A percentile compares a stretch with the other conserved stretches of the same genome.
These are phyloP conservation scores for Mallotus nudiflorus DNA, from an alignment of 345 rosid genomes.

Conservation along the genomic window DNA sequence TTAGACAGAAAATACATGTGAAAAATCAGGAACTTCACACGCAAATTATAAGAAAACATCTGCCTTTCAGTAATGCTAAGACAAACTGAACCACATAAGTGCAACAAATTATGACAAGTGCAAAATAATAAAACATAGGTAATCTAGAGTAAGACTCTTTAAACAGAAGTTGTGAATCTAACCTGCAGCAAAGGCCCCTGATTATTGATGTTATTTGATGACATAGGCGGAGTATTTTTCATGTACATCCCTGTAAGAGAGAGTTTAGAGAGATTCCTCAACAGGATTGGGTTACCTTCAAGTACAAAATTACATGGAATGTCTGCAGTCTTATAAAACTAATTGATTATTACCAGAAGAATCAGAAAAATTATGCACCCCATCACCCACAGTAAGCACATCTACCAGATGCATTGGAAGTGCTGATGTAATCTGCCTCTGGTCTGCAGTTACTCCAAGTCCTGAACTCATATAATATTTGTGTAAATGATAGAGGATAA, in stretches of 20 bases:
- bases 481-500: not conserved
- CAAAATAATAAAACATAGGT: not conserved
- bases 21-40: not conserved
- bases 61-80: not conserved
- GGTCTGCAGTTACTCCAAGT: conserved; percentile 70
- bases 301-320: not conserved
- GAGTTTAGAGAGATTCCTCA: conserved; percentile 2
- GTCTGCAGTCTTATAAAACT: not conserved
- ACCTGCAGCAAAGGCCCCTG: conserved; percentile 83
- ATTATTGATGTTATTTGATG: conserved; percentile 53
- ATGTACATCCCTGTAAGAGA: conserved; percentile 58
- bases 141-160: not conserved
- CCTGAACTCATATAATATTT: conserved; percentile 47
- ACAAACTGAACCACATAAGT: not conserved
- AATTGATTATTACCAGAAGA: conserved; percentile 45
- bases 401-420: conserved; percentile 88
- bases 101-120: not conserved
- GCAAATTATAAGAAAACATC: not conserved
- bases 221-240: conserved; percentile 59
- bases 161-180: conserved; percentile 10
- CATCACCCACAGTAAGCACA: conserved; percentile 58
- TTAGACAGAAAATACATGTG: not conserved
- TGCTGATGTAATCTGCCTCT: conserved; percentile 71
- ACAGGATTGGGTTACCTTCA: conserved; percentile 11
- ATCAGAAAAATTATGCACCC: conserved; percentile 56